These are phyloP conservation scores for Dothideomycetes sp. DNA, from an alignment of 2,329 filamentous ascomycete species.

Conservation along the genomic window DNA sequence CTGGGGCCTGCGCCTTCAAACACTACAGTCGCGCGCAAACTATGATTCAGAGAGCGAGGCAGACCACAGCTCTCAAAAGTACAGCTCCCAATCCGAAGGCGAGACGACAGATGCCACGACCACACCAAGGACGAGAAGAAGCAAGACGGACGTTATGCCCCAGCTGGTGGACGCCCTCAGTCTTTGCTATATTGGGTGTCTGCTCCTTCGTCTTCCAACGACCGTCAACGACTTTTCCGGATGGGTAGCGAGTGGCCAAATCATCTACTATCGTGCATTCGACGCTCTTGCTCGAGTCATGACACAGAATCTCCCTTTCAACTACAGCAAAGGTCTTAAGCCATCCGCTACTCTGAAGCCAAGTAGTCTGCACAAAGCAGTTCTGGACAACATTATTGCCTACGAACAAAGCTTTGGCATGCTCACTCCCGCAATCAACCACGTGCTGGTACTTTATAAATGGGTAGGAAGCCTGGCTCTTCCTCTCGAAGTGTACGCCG, in stretches of 20 bases:
- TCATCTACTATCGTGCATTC: slow-evolving; percentile 60
- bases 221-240: slow-evolving; percentile 58
- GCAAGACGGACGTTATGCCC: slow-evolving; percentile 44
- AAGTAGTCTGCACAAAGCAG: slow-evolving; percentile 52
- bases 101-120: slow-evolving; percentile 28
- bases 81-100: slow-evolving; percentile 47
- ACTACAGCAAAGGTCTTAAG: slow-evolving; percentile 51
- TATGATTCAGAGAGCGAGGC: slow-evolving; percentile 24
- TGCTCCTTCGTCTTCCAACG: slow-evolving; percentile 67
- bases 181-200: slow-evolving; percentile 67
- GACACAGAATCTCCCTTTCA: slow-evolving; percentile 50
- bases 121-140: slow-evolving; percentile 30
- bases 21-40: slow-evolving; percentile 33
- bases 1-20: slow-evolving; percentile 65
- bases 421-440: slow-evolving; percentile 61
- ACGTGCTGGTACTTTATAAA: slow-evolving; percentile 54
- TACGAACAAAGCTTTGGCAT: slow-evolving; percentile 61
- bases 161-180: slow-evolving; percentile 63
- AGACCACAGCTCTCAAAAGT: slow-evolving; percentile 36
- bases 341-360: slow-evolving; percentile 34
- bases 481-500: slow-evolving; percentile 57
- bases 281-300: slow-evolving; percentile 51
- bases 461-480: slow-evolving; percentile 63
- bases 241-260: slow-evolving; percentile 56
- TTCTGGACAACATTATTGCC: slow-evolving; percentile 51